phyloP scores from a whole-genome alignment of 164 flowering plant species.

The Tetracentron sinense region DNA sequence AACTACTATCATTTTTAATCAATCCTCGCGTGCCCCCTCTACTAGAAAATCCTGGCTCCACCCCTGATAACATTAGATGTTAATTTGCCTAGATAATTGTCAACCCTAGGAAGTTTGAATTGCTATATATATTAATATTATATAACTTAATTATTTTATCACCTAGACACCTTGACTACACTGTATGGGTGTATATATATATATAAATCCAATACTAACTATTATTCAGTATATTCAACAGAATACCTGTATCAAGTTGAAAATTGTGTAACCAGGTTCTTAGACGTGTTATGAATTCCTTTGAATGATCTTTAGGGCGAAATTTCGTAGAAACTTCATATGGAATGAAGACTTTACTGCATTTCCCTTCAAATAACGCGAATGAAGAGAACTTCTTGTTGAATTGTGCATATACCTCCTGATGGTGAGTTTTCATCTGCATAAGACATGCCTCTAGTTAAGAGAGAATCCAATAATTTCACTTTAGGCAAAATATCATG shows the following conservation, averaged over 20 bases:
- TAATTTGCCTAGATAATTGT: no score
- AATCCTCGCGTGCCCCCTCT: no score
- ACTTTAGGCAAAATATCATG: no score
- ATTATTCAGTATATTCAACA: neutral
- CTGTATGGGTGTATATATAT: no score
- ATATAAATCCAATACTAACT: neutral
- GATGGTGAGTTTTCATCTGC: constrained; percentile 52
- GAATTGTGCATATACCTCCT: constrained; percentile 43
- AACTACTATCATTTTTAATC: no score
- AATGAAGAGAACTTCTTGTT: constrained; percentile 65
- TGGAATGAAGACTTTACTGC: constrained; percentile 36
- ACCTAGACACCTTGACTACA: no score
- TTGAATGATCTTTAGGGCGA: constrained; percentile 35
- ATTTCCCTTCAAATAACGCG: constrained; percentile 57
- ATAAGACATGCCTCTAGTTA: constrained; percentile 5
- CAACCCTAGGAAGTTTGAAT: no score
- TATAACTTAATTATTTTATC: no score
- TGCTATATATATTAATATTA: no score
- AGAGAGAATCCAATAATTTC: neutral
- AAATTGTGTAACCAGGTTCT: constrained; percentile 44
- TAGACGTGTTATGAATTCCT: constrained; percentile 34
- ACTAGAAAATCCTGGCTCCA: no score
- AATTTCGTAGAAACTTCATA: constrained; percentile 59
- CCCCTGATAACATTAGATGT: no score
- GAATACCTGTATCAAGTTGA: constrained; percentile 46